Evolutionary conservation across 2,329 filamentous ascomycete species (phyloP).

Genomic region (Chalaropsis thielavioides): DNA sequence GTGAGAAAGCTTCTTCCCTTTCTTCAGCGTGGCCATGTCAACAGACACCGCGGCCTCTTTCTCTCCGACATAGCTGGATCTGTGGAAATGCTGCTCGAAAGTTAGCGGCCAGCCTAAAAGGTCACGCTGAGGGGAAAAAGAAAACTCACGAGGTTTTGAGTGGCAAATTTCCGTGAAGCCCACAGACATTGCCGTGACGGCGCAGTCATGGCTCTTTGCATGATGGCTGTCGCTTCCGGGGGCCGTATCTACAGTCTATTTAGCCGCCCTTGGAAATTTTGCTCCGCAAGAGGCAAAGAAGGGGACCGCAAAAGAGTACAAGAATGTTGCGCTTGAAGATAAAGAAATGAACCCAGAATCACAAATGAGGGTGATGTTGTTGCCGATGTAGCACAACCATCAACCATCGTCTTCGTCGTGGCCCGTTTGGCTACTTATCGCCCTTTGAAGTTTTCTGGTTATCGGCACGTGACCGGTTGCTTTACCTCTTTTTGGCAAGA

Average conservation of each 20-base stretch:
- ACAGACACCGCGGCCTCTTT: neutral
- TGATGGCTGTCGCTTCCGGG: neutral
- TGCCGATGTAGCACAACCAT: neutral
- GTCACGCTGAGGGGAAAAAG: neutral
- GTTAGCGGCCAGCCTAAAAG: neutral
- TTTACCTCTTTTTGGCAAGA: neutral
- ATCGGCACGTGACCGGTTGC: constrained; percentile 1
- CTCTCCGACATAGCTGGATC: neutral
- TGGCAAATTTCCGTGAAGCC: neutral
- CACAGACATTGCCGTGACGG: constrained; percentile 11
- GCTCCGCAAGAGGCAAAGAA: neutral
- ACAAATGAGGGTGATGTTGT: neutral
- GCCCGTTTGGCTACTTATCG: neutral
- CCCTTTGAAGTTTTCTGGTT: neutral
- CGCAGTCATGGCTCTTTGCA: constrained; percentile 4
- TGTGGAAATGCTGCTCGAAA: neutral
- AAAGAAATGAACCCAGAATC: neutral
- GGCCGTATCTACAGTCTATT: neutral
- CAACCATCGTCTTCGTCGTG: neutral
- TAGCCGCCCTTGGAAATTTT: too few relatives aligned
- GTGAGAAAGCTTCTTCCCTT: neutral
- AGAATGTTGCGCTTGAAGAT: neutral
- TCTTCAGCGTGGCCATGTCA: too few relatives aligned
- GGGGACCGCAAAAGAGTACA: neutral
- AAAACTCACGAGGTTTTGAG: neutral